Conservation (phyloP, 768 basidiomycete species). For the Pulveroboletus sp. region DNA sequence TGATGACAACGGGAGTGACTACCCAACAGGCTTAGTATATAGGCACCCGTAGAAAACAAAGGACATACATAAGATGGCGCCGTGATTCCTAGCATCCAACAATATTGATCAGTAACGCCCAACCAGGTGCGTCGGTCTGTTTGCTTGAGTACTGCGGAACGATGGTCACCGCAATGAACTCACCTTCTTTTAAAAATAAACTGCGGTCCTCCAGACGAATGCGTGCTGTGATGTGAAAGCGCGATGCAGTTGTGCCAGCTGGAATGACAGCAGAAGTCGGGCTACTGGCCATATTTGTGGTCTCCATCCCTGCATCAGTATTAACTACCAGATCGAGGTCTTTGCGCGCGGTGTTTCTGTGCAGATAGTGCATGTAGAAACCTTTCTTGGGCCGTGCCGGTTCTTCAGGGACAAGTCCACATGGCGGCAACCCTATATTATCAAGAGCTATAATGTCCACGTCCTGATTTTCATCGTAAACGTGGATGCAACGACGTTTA, state of each 20-base stretch:
- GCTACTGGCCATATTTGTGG: too few species aligned
- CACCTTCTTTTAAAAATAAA: slow-evolving; percentile 39
- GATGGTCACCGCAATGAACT: slow-evolving; percentile 2
- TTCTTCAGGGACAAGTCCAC: too few species aligned
- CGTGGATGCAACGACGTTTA: neutral
- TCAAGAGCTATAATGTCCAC: too few species aligned
- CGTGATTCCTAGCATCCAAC: slow-evolving; percentile 43
- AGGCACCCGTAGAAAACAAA: neutral
- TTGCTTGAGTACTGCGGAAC: slow-evolving; percentile 3
- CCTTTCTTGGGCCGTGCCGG: too few species aligned
- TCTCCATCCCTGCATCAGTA: neutral
- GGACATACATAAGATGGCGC: slow-evolving; percentile 46
- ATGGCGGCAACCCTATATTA: too few species aligned
- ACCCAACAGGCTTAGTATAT: neutral
- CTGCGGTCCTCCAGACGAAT: slow-evolving; percentile 42
- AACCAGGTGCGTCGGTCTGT: slow-evolving; percentile 32
- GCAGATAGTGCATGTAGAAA: slow-evolving; percentile 29
- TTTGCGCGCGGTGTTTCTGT: neutral
- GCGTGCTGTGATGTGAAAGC: slow-evolving; percentile 46
- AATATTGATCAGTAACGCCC: slow-evolving; percentile 34
- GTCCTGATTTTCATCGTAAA: too few species aligned
- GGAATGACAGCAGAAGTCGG: neutral
- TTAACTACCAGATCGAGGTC: too few species aligned
- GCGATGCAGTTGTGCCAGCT: slow-evolving; percentile 22
- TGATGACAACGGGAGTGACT: slow-evolving; percentile 29